These are phyloP conservation scores for Candida buenavistaensis DNA, from an alignment of 1,139 yeast genomes.

Conservation along the genomic window DNA sequence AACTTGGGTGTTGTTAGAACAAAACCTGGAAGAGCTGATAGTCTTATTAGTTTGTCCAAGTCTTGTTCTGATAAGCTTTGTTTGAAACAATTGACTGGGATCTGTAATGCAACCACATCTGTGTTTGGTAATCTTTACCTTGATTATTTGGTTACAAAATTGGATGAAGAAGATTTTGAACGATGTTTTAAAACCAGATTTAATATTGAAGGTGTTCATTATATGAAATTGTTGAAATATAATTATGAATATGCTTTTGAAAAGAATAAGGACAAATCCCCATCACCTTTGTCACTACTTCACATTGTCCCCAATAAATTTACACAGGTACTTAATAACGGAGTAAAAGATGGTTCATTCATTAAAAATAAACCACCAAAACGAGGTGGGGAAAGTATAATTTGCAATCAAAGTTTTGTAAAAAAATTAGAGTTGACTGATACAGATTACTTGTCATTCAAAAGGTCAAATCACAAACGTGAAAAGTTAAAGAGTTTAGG, in stretches of 20 bases:
- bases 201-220: slow-evolving; percentile 14
- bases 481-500: slow-evolving; percentile 24
- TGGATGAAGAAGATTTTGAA: slow-evolving; percentile 35
- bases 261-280: slow-evolving; percentile 22
- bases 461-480: slow-evolving; percentile 23
- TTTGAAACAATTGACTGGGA: slow-evolving; percentile 60
- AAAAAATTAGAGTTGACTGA: slow-evolving; percentile 13
- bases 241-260: slow-evolving; percentile 27
- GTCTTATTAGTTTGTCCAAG: slow-evolving; percentile 68
- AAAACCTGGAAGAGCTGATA: slow-evolving; percentile 86
- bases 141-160: slow-evolving; percentile 50
- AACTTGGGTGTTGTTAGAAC: slow-evolving; percentile 72
- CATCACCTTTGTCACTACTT: slow-evolving; percentile 39
- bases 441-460: slow-evolving; percentile 28
- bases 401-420: slow-evolving; percentile 34
- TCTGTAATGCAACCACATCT: slow-evolving; percentile 53
- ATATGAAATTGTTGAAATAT: slow-evolving; percentile 23
- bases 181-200: slow-evolving; percentile 53
- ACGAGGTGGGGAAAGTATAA: slow-evolving; percentile 43
- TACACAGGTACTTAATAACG: slow-evolving; percentile 50
- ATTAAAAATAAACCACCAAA: slow-evolving; percentile 46
- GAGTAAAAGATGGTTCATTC: slow-evolving; percentile 53
- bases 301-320: slow-evolving; percentile 25
- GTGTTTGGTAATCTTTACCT: slow-evolving; percentile 41
- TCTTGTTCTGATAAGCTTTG: slow-evolving; percentile 88